Evolutionary conservation across 2,329 filamentous ascomycete genomes (phyloP).

Genomic region (Verticillium isaacii): DNA sequence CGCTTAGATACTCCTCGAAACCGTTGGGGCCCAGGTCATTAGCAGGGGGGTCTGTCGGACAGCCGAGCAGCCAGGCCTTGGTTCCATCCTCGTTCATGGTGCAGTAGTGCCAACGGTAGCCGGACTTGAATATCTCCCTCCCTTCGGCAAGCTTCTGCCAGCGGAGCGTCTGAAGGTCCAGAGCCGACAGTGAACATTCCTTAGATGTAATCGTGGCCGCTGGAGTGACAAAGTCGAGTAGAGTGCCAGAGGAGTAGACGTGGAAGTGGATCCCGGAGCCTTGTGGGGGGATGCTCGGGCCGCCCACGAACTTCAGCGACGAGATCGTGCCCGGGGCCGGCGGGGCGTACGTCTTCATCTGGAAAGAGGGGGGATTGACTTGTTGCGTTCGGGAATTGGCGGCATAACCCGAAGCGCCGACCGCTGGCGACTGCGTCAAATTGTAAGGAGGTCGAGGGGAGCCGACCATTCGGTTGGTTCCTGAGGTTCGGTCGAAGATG

Average conservation of each 20-base stretch:
- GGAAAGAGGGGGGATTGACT: conserved; percentile 61
- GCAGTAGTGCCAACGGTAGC: conserved; percentile 98
- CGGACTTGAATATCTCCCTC: conserved; percentile 83
- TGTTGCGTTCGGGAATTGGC: conserved; percentile 64
- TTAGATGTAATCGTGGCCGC: conserved; percentile 80
- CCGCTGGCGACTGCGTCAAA: conserved; percentile 38
- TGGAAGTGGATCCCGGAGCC: conserved; percentile 93
- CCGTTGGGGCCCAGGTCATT: conserved; percentile 64
- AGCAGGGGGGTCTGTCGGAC: conserved; percentile 65
- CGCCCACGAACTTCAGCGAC: conserved; percentile 83
- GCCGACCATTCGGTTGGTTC: conserved; percentile 34
- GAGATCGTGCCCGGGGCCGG: conserved; percentile 87
- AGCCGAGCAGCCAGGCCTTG: conserved; percentile 95
- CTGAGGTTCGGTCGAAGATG: conserved; percentile 41
- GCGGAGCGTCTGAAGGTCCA: conserved; percentile 80
- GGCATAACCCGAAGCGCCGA: conserved; percentile 58
- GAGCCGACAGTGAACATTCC: conserved; percentile 84
- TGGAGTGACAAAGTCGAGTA: conserved; percentile 92
- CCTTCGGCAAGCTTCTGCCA: conserved; percentile 97
- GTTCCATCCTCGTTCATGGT: conserved; percentile 93
- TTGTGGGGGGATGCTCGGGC: conserved; percentile 80
- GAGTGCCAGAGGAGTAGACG: conserved; percentile 84
- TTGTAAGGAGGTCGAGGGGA: conserved; percentile 50
- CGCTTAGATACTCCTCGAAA: conserved; percentile 84
- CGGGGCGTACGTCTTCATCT: conserved; percentile 69